Base-by-base conservation (phyloP, 331 rosid species). In the Cydonia oblonga region DNA sequence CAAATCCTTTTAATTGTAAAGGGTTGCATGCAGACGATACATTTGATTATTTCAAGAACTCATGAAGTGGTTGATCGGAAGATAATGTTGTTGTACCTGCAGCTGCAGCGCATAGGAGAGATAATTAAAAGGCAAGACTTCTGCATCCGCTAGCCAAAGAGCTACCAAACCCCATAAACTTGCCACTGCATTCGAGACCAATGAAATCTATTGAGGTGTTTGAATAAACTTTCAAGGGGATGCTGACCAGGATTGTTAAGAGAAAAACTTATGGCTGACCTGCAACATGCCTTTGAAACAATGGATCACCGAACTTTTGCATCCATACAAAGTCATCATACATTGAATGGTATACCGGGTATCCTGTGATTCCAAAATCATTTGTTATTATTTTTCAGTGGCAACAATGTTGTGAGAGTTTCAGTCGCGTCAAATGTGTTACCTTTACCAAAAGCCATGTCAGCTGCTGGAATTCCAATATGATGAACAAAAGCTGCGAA, bases 251-350 rank as follows among this genome's bases (percentile, higher is more conserved):
- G n/a, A n/a, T n/a, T n/a, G n/a, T n/a, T n/a, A n/a, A n/a, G n/a
- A n/a, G 38, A 2, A 35, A 8, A 49, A 18, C 58, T 20, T 29
- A 67, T 26, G 28, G 69, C 77, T 54, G 61, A 91, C 96, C 97
- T 91, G 97, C 88, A 76, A 82, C 91, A 80, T 91, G 92, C 57
- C 91, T 89, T 19, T 77, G 91, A 82, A 91, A 89, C 76, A 78
- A 72, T 33, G 96, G 91, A 80, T 89, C 92, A 4, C 91, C 97
- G 56, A 81, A 91, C 24, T 87, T 91, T 81, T 85, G 60, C 97
- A 90, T 87, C 97, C 92, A 91, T 72, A 72, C 25, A 29, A 84
- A 91, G 82, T 87, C 88, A 81, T 91, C 90, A 60, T 89, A 91
- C 74, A 84, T 77, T 60, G 97, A 89, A 74, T 91, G 97, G 81